Base-by-base conservation (phyloP, 2,329 filamentous ascomycete species). In the Pseudopithomyces chartarum region DNA sequence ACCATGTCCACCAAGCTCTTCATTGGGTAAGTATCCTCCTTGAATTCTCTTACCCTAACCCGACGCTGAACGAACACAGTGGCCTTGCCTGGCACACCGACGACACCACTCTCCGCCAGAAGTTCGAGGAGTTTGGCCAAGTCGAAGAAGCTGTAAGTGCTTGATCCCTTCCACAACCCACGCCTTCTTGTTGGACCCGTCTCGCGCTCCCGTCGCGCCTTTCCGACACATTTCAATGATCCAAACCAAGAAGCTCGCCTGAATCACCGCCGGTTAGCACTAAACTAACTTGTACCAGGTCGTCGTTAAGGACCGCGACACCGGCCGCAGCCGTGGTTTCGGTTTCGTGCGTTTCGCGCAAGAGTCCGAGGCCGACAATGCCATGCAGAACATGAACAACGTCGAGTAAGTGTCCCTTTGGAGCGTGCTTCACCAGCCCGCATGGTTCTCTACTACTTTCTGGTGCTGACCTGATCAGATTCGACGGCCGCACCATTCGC, bases 21-120 rank as follows among this genome's bases (percentile, higher is more conserved):
- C 77, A 91, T 97, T 78, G 92, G 92, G 92, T 96, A 84, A 81
- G 89, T 73, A 34, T 22, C 47, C 26, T 22, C 40, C 3, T 33
- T 23, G 23, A 7, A 13, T 8, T 2, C 10, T 17, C 4, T 26
- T n/a, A 19, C 8, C 33, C 47, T 15, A 22, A 17, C 42, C 63
- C 63, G 47, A 69, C 56, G 11, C 15, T 40, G 7, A 15, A 40
- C 38, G 17, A 22, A n/a, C 12, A 39, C 73, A 97, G 94, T 74
- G 95, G 95, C 85, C 92, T 99, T 68, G 92, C 95, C 73, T 99
- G 95, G 95, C 93, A 97, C 82, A 99, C 95, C 63, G 92, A 96
- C 78, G 94, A 98, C 80, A 80, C 81, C 43, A 92, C 91, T 66
- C 83, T 99, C 65, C 90, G 91, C 73, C 82, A 89, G 74, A 97